A percentile compares a stretch with the other conserved stretches of the same genome.
Conservation (phyloP, 2,329 filamentous ascomycete species). For the Aureobasidium sp. region DNA sequence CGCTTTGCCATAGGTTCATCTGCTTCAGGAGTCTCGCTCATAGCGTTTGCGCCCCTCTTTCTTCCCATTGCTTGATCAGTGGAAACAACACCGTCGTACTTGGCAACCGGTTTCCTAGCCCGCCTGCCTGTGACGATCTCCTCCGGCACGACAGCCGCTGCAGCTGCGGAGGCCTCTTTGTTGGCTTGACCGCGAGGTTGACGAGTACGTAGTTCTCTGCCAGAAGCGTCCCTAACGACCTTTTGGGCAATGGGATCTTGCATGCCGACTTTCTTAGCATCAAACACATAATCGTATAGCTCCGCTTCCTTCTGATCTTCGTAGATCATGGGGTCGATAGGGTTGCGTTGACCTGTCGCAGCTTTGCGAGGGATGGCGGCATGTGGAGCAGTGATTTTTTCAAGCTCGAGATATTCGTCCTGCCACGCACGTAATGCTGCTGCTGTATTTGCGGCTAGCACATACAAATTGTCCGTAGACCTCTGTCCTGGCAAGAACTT, state of each 20-base stretch:
- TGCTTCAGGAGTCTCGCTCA: conserved; percentile 17
- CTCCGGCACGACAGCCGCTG: conserved; percentile 22
- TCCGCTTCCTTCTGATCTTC: conserved; percentile 54
- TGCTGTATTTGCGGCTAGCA: conserved; percentile 47
- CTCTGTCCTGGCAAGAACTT: conserved; percentile 35
- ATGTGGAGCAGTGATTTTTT: conserved; percentile 45
- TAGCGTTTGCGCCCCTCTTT: conserved; percentile 13
- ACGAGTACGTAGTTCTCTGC: conserved; percentile 41
- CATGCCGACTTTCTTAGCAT: conserved; percentile 42
- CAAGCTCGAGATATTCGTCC: conserved; percentile 51
- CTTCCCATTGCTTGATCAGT: conserved; percentile 11
- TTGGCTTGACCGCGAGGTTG: conserved; percentile 27
- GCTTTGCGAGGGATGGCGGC: conserved; percentile 45
- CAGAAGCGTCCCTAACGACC: conserved; percentile 37
- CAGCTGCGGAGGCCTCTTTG: conserved; percentile 21
- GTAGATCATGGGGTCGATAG: conserved; percentile 40
- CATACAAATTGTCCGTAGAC: conserved; percentile 46
- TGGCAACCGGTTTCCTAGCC: conserved; percentile 15
- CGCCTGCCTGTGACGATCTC: conserved; percentile 15
- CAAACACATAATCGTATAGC: conserved; percentile 52
- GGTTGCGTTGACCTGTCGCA: conserved; percentile 39
- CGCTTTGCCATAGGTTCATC: conserved; percentile 10
- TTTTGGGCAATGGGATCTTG: conserved; percentile 51
- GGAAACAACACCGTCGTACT: conserved; percentile 16
- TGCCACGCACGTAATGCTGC: conserved; percentile 47